Base-by-base conservation (phyloP, 352 stramenopile species). In the Phytophthora aleatoria region DNA sequence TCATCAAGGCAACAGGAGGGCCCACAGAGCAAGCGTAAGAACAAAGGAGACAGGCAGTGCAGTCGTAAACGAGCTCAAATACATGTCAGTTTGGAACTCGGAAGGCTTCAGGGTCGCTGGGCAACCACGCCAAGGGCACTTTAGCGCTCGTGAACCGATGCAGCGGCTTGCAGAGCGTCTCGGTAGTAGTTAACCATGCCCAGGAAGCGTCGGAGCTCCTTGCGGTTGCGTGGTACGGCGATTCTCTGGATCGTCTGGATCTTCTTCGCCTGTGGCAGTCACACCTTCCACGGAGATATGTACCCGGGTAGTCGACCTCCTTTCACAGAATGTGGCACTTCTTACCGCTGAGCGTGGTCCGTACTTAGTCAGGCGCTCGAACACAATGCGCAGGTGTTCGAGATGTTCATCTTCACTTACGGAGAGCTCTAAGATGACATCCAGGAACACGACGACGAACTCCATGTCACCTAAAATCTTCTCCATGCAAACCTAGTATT, bases 181-280 rank as follows among this genome's bases (percentile, higher is more conserved):
- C 38, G 12, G n/a, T 57, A 68, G 28, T 68, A 68, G 13, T 57
- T 62, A 5, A 68, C 44, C 45, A 62, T 62, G 0, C 51, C 60
- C 9, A 67, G 5, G 27, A 67, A 62, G 1, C 52, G 15, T 12
- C 52, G n/a, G 0, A 68, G n/a, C 9, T 58, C 36, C 12, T 48
- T 62, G 3, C 52, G n/a, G 27, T 44, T 61, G 5, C 20, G 39
- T 1, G 51, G 44, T 6, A 49, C 45, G 5, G 36, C 15, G 7
- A 51, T 51, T 27, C 15, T 5, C 28, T 51, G 55, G 16, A 55
- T 51, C 20, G 42, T 3, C 20, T 49, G 20, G 7, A 49, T 31
- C 20, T 49, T 49, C 15, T 30, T 27, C 6, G 20, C n/a, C 24
- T 49, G 20, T 15, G 42, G 42, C 42, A 31, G 20, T 49, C 10